Conservation (phyloP, 768 basidiomycete species). For the Tulasnella sp. region DNA sequence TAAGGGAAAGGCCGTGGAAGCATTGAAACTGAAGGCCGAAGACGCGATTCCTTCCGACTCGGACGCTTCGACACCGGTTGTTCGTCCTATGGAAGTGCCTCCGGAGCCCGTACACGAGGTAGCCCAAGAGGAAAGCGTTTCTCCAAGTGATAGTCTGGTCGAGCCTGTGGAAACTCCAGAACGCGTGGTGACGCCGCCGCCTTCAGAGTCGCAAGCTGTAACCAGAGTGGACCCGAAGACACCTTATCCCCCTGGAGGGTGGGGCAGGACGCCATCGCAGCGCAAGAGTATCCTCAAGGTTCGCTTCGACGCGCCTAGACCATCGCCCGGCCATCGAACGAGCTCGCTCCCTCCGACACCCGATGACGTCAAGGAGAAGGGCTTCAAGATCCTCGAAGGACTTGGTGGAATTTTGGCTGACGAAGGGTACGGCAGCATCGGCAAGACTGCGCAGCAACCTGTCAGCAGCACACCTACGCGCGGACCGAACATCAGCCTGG, state of each 20-base stretch:
- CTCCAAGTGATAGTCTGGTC: not conserved
- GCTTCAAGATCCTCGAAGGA: constrained; percentile 13
- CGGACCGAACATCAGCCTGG: constrained; percentile 22
- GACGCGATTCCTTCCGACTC: constrained; percentile 5
- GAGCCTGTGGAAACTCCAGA: not conserved
- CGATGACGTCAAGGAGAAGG: constrained; percentile 18
- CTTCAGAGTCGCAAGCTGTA: not conserved
- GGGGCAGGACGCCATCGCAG: constrained; percentile 22
- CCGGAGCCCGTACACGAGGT: not conserved
- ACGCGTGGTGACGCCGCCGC: constrained; percentile 4
- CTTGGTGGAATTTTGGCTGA: constrained; percentile 1
- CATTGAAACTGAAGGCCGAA: constrained; percentile 7
- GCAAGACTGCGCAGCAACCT: constrained; percentile 12
- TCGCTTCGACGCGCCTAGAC: constrained; percentile 24
- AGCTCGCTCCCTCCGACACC: constrained; percentile 22
- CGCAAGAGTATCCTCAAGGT: constrained; percentile 30
- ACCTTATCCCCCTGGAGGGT: constrained; percentile 21
- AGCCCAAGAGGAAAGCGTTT: not conserved
- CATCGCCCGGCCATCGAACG: not conserved
- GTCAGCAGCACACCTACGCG: not conserved
- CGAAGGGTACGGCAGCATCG: not conserved
- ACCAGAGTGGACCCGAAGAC: not conserved
- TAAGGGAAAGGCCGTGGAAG: constrained; percentile 23
- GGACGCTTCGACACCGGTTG: constrained; percentile 7
- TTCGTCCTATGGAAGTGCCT: constrained; percentile 14